These are phyloP conservation scores for Nakaseomyces nivariensis DNA, from an alignment of 1,139 yeast genomes.

Conservation along the genomic window DNA sequence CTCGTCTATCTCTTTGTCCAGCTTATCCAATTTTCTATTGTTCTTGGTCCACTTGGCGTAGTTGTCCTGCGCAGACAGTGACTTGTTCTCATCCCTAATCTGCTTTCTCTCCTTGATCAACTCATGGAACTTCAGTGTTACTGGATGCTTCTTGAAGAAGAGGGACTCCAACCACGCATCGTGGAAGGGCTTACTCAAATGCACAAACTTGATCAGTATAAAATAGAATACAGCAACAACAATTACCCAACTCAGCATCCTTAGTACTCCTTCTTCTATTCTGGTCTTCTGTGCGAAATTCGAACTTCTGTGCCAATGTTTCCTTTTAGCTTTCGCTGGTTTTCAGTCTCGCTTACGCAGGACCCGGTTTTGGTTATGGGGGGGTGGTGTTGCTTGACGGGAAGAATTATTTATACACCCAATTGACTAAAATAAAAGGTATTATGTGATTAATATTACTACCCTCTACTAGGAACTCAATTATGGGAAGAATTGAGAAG, in stretches of 20 bases:
- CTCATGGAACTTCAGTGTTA: slow-evolving; percentile 29
- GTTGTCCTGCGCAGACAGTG: slow-evolving; percentile 80
- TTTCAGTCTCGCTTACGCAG: no score
- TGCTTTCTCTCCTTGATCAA: slow-evolving; percentile 40
- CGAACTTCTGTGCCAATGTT: background rate
- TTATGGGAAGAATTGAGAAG: no score
- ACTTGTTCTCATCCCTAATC: slow-evolving; percentile 44
- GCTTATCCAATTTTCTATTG: slow-evolving; percentile 58
- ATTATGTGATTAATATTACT: no score
- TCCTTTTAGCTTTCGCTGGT: background rate
- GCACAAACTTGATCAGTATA: slow-evolving; percentile 15
- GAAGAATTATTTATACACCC: no score
- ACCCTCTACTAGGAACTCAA: no score
- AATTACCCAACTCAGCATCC: slow-evolving; percentile 15
- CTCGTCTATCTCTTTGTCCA: slow-evolving; percentile 42
- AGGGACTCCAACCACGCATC: slow-evolving; percentile 20
- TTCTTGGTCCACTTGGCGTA: slow-evolving; percentile 95
- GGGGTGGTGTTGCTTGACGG: no score
- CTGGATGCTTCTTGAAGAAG: slow-evolving; percentile 12
- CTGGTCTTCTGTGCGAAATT: no score
- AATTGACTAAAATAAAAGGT: no score
- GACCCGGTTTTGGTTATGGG: no score
- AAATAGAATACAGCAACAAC: slow-evolving; percentile 23
- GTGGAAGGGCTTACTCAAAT: slow-evolving; percentile 18
- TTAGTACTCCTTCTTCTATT: background rate